phyloP scores from a whole-genome alignment of 805 yeast genomes.

The Teunomyces cretensis region DNA sequence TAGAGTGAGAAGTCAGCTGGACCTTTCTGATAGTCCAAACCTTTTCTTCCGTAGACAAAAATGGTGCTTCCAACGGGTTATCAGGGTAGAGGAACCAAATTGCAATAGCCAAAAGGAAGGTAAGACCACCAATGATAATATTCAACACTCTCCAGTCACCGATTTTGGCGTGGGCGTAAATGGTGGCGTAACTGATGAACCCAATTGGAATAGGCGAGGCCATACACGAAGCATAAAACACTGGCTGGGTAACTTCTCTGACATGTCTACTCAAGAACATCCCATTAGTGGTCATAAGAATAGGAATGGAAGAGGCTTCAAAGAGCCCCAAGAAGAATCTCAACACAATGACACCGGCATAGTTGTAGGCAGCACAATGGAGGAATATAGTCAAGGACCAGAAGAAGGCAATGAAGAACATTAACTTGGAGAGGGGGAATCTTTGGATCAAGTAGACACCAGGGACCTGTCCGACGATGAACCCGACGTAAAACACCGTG shows the following conservation, averaged over 20 bases:
- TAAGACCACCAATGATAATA: constrained; percentile 56
- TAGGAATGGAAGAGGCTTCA: constrained; percentile 24
- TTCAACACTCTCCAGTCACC: constrained; percentile 54
- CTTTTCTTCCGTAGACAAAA: constrained; percentile 49
- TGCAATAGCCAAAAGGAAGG: constrained; percentile 28
- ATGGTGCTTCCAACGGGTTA: constrained; percentile 53
- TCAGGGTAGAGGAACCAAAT: constrained; percentile 48
- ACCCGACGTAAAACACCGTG: constrained; percentile 55
- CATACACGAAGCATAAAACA: constrained; percentile 52
- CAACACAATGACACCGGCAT: constrained; percentile 45
- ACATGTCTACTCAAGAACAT: constrained; percentile 48
- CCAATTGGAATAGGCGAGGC: constrained; percentile 55
- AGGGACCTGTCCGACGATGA: constrained; percentile 45
- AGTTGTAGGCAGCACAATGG: constrained; percentile 45
- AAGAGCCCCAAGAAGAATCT: constrained; percentile 52
- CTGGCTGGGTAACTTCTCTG: constrained; percentile 52
- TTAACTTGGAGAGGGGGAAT: constrained; percentile 39
- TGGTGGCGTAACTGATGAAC: constrained; percentile 44
- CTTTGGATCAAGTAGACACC: constrained; percentile 45
- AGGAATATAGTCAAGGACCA: constrained; percentile 51
- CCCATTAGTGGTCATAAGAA: constrained; percentile 46
- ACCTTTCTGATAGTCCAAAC: constrained; percentile 45
- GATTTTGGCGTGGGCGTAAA: constrained; percentile 21
- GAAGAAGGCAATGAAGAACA: constrained; percentile 32
- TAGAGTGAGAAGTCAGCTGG: constrained; percentile 32